Evolutionary conservation across 176 grass and related monocot genomes (phyloP), one percentile per base, ranked within the genome.

Genomic region (Raddia distichophylla): DNA sequence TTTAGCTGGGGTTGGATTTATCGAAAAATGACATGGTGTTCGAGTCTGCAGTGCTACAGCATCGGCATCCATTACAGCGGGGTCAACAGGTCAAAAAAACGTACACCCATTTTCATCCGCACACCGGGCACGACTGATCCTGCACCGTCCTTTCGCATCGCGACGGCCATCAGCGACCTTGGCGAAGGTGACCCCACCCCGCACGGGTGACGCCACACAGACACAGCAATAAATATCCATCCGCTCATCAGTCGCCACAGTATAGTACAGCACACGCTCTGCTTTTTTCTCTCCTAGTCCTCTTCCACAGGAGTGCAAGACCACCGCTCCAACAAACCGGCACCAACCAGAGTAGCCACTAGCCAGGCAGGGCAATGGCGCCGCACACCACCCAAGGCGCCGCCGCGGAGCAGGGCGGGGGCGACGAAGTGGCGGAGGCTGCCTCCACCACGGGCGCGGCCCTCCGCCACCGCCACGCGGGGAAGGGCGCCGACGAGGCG

Each of bases 401-500:
- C 42, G 64, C 50, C 16, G 70, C 52, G 37, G 76, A 60, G 27
- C 27, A 0, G 8, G 53, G 60, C 40, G 79, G 14, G 10, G 72
- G 12, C 22, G 80, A 83, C 51, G 86, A 83, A 13, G 87, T 82
- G 45, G 69, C 48, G 17, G 91, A 56, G 8, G 85, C 69, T 82
- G n/a, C 45, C 6, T 10, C 57, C 16, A 10, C 19, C 35, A 35
- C 19, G 2, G 44, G 46, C 17, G 20, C 72, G 8, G 33, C 34
- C 15, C 82, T 92, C 13, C 87, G 90, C 47, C 87, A 84, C 69
- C 79, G 87, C 74, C 85, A 86, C 71, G 50, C 55, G 13, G 78
- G 69, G 12, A 85, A 66, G 76, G 80, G 65, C 56, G 37, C 8
- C 10, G 73, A 35, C 5, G 75, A 81, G 19, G 64, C 61, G 18